Evolutionary conservation across 805 yeast genomes (phyloP).

Genomic region (Ogataea trehaloabstinens): DNA sequence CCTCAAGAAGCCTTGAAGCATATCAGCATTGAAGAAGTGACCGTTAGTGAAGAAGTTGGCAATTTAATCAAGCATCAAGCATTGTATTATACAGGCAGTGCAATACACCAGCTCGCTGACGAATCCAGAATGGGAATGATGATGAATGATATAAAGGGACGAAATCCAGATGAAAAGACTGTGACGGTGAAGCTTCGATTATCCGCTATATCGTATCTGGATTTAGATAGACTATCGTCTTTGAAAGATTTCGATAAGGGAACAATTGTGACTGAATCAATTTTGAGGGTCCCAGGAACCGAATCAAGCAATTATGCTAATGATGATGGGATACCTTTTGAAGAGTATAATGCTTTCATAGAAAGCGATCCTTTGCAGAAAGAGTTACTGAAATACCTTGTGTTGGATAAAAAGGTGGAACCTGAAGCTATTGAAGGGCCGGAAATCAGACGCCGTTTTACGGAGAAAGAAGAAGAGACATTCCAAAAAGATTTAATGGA

Average conservation of each 20-base stretch:
- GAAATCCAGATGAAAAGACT: not conserved
- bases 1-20: constrained; percentile 32
- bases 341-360: constrained; percentile 13
- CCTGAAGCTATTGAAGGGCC: constrained; percentile 16
- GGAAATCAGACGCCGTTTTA: not conserved
- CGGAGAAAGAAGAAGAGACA: constrained; percentile 1
- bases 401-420: constrained; percentile 19
- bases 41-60: constrained; percentile 17
- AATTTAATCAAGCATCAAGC: constrained; percentile 10
- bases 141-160: not conserved
- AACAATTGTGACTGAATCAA: not conserved
- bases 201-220: constrained; percentile 9
- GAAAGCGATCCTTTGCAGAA: constrained; percentile 27
- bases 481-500: constrained; percentile 23
- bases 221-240: constrained; percentile 4
- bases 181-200: constrained; percentile 10
- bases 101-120: constrained; percentile 7
- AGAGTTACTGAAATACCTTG: constrained; percentile 23
- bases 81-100: constrained; percentile 13
- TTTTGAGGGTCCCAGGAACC: not conserved
- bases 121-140: not conserved
- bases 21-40: constrained; percentile 18
- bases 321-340: constrained; percentile 2
- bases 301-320: not conserved
- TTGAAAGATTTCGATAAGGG: not conserved